phyloP scores from a whole-genome alignment of 2,329 filamentous ascomycete genomes.

The Aurifilum marmelostoma region DNA sequence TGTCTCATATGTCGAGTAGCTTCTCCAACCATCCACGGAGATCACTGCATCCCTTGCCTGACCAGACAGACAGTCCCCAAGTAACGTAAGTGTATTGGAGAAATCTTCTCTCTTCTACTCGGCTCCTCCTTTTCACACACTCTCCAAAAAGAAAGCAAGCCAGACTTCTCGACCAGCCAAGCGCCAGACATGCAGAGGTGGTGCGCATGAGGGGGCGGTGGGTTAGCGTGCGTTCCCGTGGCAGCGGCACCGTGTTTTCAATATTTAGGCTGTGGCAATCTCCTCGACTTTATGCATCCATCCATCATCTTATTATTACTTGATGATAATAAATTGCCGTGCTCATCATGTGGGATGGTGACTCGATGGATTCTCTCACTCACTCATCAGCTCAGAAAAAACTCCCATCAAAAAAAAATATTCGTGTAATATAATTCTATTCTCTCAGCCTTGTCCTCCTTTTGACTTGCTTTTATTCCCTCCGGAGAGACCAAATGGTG shows the following conservation, averaged over 20 bases:
- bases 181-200: slow-evolving; percentile 20
- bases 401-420: too few species aligned
- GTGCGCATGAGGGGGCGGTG: neutral
- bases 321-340: too few species aligned
- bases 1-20: neutral
- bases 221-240: neutral
- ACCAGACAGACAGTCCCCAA: neutral
- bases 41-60: neutral
- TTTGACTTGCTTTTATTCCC: too few species aligned
- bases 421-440: too few species aligned
- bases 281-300: slow-evolving; percentile 19
- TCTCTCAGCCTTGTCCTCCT: too few species aligned
- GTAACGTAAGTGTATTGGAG: neutral
- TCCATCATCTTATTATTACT: slow-evolving; percentile 1
- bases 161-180: neutral
- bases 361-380: too few species aligned
- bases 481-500: too few species aligned
- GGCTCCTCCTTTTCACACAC: too few species aligned
- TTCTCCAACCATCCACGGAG: neutral
- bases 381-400: too few species aligned
- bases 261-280: neutral
- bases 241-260: neutral
- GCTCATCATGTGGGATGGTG: too few species aligned
- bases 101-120: neutral
- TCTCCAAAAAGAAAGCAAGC: neutral